Percentiles rank a stretch among this genome's conserved stretches.
Evolutionary conservation across 805 yeast genomes (phyloP).

Genomic region (Pichia rugopelliculosa): DNA sequence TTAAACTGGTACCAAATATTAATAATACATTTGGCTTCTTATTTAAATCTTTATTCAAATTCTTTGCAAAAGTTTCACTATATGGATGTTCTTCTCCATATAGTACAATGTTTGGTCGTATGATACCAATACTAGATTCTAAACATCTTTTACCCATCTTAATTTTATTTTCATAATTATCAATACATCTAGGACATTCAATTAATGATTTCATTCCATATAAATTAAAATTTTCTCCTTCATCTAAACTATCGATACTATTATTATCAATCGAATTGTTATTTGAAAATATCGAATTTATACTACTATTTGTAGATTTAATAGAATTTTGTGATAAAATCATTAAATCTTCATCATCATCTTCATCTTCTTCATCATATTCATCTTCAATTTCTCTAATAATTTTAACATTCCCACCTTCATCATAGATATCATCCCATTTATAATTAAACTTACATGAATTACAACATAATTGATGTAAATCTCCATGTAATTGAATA

Average conservation of each 20-base stretch:
- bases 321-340: constrained; percentile 2
- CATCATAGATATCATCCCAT: constrained; percentile 45
- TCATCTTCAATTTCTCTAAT: neutral
- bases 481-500: constrained; percentile 86
- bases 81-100: constrained; percentile 94
- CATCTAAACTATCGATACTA: constrained; percentile 2
- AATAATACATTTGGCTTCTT: constrained; percentile 69
- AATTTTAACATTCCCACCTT: constrained; percentile 26
- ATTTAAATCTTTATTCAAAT: constrained; percentile 57
- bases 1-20: constrained; percentile 90
- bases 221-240: constrained; percentile 30
- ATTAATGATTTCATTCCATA: constrained; percentile 50
- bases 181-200: constrained; percentile 64
- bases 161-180: constrained; percentile 46
- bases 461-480: constrained; percentile 71
- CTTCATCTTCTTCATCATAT: neutral
- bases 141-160: constrained; percentile 67
- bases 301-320: neutral
- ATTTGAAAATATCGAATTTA: neutral
- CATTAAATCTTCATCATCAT: constrained; percentile 1
- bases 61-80: constrained; percentile 69
- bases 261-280: constrained; percentile 29
- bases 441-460: constrained; percentile 48
- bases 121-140: constrained; percentile 62
- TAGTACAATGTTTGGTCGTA: constrained; percentile 84